Percentiles rank a stretch among this genome's conserved stretches.
phyloP scores from a whole-genome alignment of 768 basidiomycete species.

The Trametes villosa region DNA sequence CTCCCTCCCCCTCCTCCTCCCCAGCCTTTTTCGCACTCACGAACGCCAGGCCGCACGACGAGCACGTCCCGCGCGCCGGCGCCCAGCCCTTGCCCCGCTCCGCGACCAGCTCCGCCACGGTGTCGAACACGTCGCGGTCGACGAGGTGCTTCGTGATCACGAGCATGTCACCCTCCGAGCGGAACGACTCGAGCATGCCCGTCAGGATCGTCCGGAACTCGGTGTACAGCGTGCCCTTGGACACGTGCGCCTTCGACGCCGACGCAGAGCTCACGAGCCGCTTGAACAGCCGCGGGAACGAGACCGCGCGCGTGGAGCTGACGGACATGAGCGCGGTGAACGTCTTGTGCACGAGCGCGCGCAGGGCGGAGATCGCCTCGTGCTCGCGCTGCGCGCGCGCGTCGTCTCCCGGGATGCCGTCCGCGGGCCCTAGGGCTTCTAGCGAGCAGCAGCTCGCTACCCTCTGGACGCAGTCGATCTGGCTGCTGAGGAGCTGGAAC shows the following conservation, averaged over 20 bases:
- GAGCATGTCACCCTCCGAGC: slow-evolving; percentile 89
- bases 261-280: slow-evolving; percentile 81
- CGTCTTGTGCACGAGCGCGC: slow-evolving; percentile 80
- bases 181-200: slow-evolving; percentile 96
- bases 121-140: slow-evolving; percentile 80
- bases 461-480: slow-evolving; percentile 79
- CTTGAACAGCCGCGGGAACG: slow-evolving; percentile 92
- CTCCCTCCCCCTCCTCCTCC: slow-evolving; percentile 23
- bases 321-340: slow-evolving; percentile 86
- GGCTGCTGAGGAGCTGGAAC: slow-evolving; percentile 83
- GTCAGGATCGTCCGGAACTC: slow-evolving; percentile 91
- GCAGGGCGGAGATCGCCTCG: slow-evolving; percentile 55
- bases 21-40: slow-evolving; percentile 25
- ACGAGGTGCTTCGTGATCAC: slow-evolving; percentile 81
- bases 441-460: slow-evolving; percentile 51
- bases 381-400: slow-evolving; percentile 30
- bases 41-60: slow-evolving; percentile 55
- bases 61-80: slow-evolving; percentile 52
- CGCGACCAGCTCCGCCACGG: slow-evolving; percentile 60
- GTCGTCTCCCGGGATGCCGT: slow-evolving; percentile 23
- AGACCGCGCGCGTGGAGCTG: slow-evolving; percentile 76
- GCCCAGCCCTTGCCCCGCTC: slow-evolving; percentile 70
- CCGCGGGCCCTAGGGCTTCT: slow-evolving; percentile 16
- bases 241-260: slow-evolving; percentile 50
- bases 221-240: slow-evolving; percentile 73